Conservation (phyloP, 371 early-diverging fungal genomes). For the Sporodiniella umbellata region DNA sequence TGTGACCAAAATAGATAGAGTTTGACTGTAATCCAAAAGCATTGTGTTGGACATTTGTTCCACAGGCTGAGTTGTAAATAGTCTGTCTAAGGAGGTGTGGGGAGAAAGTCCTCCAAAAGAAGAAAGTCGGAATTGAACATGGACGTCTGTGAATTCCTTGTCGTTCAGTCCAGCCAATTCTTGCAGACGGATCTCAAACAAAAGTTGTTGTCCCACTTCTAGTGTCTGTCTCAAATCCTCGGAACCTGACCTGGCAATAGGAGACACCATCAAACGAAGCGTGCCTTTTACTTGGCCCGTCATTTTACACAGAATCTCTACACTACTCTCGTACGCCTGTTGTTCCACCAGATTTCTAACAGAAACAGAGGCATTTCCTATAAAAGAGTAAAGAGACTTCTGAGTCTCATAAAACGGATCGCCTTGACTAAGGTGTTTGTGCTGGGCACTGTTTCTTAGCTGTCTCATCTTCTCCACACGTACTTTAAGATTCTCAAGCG, state of each 20-base stretch:
- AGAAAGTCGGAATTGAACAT: conserved; percentile 69
- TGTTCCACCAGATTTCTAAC: conserved; percentile 50
- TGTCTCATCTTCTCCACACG: conserved; percentile 76
- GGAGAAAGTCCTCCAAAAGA: conserved; percentile 46
- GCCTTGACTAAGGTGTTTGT: conserved; percentile 67
- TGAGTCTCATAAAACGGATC: conserved; percentile 75
- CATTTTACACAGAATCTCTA: conserved; percentile 58
- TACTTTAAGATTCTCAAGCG: conserved; percentile 60
- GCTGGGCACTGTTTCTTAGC: conserved; percentile 64
- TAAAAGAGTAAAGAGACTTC: conserved; percentile 62
- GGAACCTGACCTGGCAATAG: conserved; percentile 27
- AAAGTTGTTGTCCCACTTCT: conserved; percentile 45
- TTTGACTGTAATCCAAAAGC: conserved; percentile 60
- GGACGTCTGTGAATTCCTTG: conserved; percentile 65
- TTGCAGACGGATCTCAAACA: conserved; percentile 67
- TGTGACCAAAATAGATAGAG: conserved; percentile 45
- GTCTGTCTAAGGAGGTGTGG: conserved; percentile 37
- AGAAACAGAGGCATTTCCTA: conserved; percentile 61
- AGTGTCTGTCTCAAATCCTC: not conserved
- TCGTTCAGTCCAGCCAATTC: conserved; percentile 66
- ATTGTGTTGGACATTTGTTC: conserved; percentile 50
- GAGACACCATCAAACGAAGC: conserved; percentile 37
- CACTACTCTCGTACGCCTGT: conserved; percentile 47
- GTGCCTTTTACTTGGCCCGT: conserved; percentile 53
- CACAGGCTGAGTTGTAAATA: conserved; percentile 62